phyloP scores from a whole-genome alignment of 73 alveolate genomes.

The Paramecium octaurelia region DNA sequence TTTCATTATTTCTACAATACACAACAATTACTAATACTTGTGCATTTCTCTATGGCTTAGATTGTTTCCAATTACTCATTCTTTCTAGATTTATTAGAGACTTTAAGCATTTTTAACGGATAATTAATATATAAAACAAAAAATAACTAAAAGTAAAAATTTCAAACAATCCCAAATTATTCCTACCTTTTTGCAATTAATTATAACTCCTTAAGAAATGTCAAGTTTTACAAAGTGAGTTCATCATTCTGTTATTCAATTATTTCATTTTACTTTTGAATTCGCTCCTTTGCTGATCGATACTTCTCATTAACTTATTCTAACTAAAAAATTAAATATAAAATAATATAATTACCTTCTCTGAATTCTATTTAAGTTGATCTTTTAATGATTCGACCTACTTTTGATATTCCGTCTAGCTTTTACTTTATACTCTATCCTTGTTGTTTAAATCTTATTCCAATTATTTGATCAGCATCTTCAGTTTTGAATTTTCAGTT shows the following conservation, averaged over 20 bases:
- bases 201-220: neutral
- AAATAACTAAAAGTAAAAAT: neutral
- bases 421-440: neutral
- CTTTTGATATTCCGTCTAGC: neutral
- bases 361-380: neutral
- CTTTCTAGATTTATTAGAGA: neutral
- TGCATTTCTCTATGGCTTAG: neutral
- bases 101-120: slow-evolving; percentile 33
- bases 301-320: neutral
- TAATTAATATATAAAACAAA: slow-evolving; percentile 2
- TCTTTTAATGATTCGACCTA: neutral
- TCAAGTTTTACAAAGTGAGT: neutral
- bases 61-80: slow-evolving; percentile 32
- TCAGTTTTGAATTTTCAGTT: neutral
- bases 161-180: neutral
- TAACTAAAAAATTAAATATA: neutral
- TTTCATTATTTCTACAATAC: slow-evolving; percentile 29
- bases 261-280: neutral
- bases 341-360: neutral
- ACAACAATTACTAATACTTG: slow-evolving; percentile 8
- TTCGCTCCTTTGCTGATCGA: neutral
- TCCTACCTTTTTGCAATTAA: neutral
- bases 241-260: slow-evolving; percentile 30
- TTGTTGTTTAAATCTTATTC: neutral
- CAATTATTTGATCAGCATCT: neutral